These are phyloP conservation scores for Phaeoacremonium minimum DNA, from an alignment of 2,329 filamentous ascomycete genomes.

Conservation along the genomic window DNA sequence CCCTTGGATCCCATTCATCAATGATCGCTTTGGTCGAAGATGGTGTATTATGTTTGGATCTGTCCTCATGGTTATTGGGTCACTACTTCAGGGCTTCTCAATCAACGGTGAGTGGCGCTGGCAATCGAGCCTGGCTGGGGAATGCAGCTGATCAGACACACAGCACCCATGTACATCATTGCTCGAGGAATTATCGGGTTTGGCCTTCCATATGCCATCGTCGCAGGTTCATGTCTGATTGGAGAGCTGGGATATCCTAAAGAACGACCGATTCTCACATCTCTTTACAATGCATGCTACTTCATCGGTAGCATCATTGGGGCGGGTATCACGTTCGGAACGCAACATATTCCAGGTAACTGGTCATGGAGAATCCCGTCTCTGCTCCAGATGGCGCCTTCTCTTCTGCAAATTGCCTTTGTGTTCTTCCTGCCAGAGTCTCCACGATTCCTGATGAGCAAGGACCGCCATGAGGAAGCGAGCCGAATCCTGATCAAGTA, in stretches of 20 bases:
- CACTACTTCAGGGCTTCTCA: constrained; percentile 50
- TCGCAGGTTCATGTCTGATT: constrained; percentile 52
- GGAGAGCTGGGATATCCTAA: constrained; percentile 59
- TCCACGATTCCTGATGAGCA: constrained; percentile 25
- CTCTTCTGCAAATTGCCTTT: constrained; percentile 30
- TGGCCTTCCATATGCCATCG: constrained; percentile 57
- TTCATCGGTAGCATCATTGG: constrained; percentile 49
- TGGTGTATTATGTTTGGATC: constrained; percentile 55
- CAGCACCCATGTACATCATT: constrained; percentile 55
- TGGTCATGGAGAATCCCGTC: constrained; percentile 34
- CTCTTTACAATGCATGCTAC: constrained; percentile 55
- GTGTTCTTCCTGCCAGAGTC: constrained; percentile 30
- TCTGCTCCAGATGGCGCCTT: constrained; percentile 36
- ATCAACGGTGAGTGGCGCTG: constrained; percentile 27
- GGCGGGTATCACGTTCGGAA: constrained; percentile 43
- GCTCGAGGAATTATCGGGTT: constrained; percentile 56
- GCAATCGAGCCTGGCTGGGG: too few species aligned
- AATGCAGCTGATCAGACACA: constrained; percentile 1
- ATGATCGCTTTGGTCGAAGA: constrained; percentile 50
- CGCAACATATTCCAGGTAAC: constrained; percentile 26
- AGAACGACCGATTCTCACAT: constrained; percentile 54
- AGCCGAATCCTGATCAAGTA: constrained; percentile 29
- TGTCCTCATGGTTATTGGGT: constrained; percentile 48
- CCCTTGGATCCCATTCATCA: constrained; percentile 52
- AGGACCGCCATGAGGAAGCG: constrained; percentile 24